Conservation (phyloP, 2,329 filamentous ascomycete genomes). For the Plenodomus tracheiphilus region DNA sequence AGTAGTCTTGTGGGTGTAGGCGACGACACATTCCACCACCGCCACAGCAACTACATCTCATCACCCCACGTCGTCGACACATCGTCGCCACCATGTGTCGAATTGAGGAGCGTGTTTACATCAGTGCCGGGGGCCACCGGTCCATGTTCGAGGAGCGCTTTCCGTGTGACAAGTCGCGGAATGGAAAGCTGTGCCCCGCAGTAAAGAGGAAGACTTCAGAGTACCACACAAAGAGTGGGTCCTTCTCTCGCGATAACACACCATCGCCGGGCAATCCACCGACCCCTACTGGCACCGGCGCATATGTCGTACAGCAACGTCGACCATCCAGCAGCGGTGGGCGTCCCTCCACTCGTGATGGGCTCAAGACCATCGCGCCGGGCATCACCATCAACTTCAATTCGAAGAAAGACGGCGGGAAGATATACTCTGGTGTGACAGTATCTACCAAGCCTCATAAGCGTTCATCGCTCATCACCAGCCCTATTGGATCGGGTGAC, state of each 20-base stretch:
- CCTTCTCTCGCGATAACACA: conserved; percentile 25
- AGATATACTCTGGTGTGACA: conserved; percentile 26
- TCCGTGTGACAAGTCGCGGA: conserved; percentile 29
- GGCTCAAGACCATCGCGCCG: conserved; percentile 23
- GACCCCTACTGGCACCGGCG: conserved; percentile 29
- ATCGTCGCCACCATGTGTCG: conserved; percentile 33
- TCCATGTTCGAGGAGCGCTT: conserved; percentile 28
- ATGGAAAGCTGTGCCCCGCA: conserved; percentile 28
- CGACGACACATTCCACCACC: not conserved
- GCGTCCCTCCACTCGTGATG: conserved; percentile 33
- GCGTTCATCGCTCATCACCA: conserved; percentile 28
- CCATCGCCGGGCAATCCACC: conserved; percentile 39
- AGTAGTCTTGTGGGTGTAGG: conserved; percentile 16
- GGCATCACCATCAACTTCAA: conserved; percentile 36
- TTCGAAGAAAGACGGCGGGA: conserved; percentile 28
- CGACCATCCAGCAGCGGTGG: conserved; percentile 26
- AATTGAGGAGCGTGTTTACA: conserved; percentile 36
- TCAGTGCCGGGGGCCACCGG: conserved; percentile 27
- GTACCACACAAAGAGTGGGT: conserved; percentile 22
- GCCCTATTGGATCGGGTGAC: conserved; percentile 27
- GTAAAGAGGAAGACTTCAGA: conserved; percentile 26
- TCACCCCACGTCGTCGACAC: not conserved
- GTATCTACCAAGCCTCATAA: conserved; percentile 24
- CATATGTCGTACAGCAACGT: conserved; percentile 28
- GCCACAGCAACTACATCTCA: not conserved